Base-by-base conservation (phyloP, 2,329 filamentous ascomycete genomes). In the Trichoderma breve region DNA sequence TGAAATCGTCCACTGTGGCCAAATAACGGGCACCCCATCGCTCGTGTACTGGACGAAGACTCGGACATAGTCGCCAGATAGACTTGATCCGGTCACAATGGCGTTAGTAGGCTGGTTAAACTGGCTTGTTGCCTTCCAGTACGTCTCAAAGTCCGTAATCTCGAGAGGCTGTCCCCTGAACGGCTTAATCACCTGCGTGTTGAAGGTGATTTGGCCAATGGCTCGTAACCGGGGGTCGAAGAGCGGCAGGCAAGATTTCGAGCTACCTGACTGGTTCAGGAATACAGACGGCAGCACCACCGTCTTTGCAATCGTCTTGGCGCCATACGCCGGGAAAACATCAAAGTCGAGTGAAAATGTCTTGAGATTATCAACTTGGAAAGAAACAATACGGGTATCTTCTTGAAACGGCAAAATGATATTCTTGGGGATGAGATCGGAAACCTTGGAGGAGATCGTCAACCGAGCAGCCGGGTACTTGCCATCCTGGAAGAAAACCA, bases 51-150 rank as follows among this genome's bases (percentile, higher is more conserved):
- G 96, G 28, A 98, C 93, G 78, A 94, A 97, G 8, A 99, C 84
- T 71, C 95, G 90, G 28, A 97, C 91, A 80, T 98, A 98, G 78
- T 98, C 93, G n/a, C 96, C 96, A 3, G 94, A 97, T 70, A 99
- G 82, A 82, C 95, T 98, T 11, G 95, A 98, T 0, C 95, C 96
- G 0, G 95, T 98, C 21, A 99, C 93, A 28, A 98, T 89, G 28
- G 94, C 93, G 78, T 89, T 96, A 61, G 94, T 93, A 1, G 82
- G 82, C 65, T 93, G 91, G 79, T 97, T 94, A 62, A 96, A 88
- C 76, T 97, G 94, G 78, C 94, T 97, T 1, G 96, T 99, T 0
- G 95, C 95, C 82, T 98, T 99, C 96, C 96, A 99, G 82, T 99
- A 99, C 0, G 96, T 98, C 74, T 97, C 96, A 77, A 98, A 99